Base-by-base conservation (phyloP, 23 red algal species). In the Gracilariopsis chorda region DNA sequence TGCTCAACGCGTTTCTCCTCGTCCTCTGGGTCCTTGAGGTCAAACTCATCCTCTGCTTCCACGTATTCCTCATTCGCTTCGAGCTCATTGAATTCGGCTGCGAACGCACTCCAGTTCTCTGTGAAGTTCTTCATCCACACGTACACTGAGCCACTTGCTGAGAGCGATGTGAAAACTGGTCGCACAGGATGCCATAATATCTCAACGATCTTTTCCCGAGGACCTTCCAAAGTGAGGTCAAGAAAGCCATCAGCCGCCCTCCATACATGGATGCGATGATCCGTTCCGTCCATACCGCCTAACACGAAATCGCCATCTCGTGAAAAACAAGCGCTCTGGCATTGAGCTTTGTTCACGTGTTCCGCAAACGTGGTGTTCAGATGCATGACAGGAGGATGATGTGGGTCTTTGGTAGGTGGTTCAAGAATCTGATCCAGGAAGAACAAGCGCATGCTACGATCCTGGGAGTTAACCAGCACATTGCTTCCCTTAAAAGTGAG, bases 1-100 rank as follows among this genome's bases (percentile, higher is more conserved):
- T 55, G 36, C 58, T 90, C 48, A 29, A 83, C 45, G 14, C 78
- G 69, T 40, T 48, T 63, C n/a, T 87, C 75, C 19, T 86, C 91
- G 30, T 82, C 75, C 29, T 83, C 88, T 7, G 78, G 59, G 30
- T 93, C 82, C 28, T 80, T 78, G 23, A 92, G 25, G 43, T 98
- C 96, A 88, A 98, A 98, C 83, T 98, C 96, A 71, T 95, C 96
- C 53, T 98, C 96, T 19, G 63, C 83, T 80, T 98, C 96, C n/a
- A 84, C 73, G 60, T 98, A 98, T 52, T 95, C 92, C 67, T 95
- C 96, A 60, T 98, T 98, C 46, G 94, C 96, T 42, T 94, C 92
- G 23, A 98, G 76, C 71, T 98, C 96, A 11, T 44, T 84, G 71
- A 98, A 98, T 32, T 94, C 83, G 30, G 96, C 88, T 19, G 96